phyloP scores from a whole-genome alignment of 83 land plant genomes.

The Thuja plicata region DNA sequence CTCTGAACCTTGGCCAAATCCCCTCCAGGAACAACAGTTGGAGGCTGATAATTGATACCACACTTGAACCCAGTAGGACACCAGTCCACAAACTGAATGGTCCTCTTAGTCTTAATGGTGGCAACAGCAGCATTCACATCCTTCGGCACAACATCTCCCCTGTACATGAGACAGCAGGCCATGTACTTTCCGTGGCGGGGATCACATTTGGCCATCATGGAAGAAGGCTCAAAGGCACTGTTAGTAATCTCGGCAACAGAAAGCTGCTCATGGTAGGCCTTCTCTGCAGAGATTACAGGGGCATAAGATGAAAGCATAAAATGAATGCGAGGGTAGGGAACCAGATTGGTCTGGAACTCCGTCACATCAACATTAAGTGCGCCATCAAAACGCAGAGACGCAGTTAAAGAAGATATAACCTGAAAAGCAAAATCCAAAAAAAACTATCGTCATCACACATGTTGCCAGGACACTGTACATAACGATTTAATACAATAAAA shows the following conservation, averaged over 20 bases:
- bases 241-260: slow-evolving; percentile 35
- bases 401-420: slow-evolving; percentile 58
- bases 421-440: background rate
- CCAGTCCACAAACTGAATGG: slow-evolving; percentile 66
- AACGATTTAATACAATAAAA: too few species aligned
- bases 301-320: slow-evolving; percentile 46
- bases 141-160: slow-evolving; percentile 59
- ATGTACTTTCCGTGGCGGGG: slow-evolving; percentile 34
- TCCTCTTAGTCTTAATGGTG: slow-evolving; percentile 34
- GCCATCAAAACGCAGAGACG: slow-evolving; percentile 51
- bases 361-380: slow-evolving; percentile 26
- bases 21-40: slow-evolving; percentile 57
- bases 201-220: slow-evolving; percentile 34
- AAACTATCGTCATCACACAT: too few species aligned
- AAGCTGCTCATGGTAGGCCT: slow-evolving; percentile 27
- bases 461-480: too few species aligned
- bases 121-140: slow-evolving; percentile 13
- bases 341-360: slow-evolving; percentile 26
- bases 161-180: slow-evolving; percentile 68
- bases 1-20: slow-evolving; percentile 65
- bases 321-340: slow-evolving; percentile 37
- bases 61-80: slow-evolving; percentile 68
- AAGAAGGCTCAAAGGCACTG: slow-evolving; percentile 33
- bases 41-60: slow-evolving; percentile 59
- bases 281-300: slow-evolving; percentile 20